These are phyloP conservation scores for Globisporangium viniferum DNA, from an alignment of 352 stramenopile species.

Conservation along the genomic window DNA sequence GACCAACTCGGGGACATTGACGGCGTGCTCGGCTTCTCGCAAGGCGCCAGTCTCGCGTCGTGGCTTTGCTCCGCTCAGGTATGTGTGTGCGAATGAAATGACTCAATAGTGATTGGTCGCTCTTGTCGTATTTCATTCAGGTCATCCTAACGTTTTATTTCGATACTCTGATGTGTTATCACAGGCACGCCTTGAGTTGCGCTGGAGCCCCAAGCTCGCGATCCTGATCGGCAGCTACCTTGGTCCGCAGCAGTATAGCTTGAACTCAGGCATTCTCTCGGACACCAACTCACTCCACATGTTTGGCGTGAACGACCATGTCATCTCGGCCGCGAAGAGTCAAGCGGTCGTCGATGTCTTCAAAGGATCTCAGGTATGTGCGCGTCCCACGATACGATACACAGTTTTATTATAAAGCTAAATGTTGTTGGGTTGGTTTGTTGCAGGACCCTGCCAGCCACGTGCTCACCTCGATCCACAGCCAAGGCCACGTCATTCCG, in stretches of 20 bases:
- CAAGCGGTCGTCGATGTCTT: slow-evolving; percentile 70
- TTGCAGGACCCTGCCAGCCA: slow-evolving; percentile 15
- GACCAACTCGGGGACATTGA: slow-evolving; percentile 60
- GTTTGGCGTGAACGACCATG: slow-evolving; percentile 78
- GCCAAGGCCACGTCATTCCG: slow-evolving; percentile 76
- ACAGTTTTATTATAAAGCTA: neutral
- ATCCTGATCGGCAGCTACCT: slow-evolving; percentile 79
- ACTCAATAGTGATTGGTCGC: neutral
- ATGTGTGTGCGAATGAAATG: neutral
- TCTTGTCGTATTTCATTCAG: neutral
- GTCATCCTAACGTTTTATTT: neutral
- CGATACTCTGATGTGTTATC: neutral
- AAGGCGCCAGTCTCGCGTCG: slow-evolving; percentile 71
- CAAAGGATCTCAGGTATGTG: slow-evolving; percentile 41
- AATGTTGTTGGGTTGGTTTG: neutral
- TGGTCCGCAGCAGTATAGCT: slow-evolving; percentile 48
- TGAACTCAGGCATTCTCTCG: slow-evolving; percentile 46
- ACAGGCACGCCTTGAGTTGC: slow-evolving; percentile 49
- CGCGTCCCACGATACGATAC: neutral
- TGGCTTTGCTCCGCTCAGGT: slow-evolving; percentile 79
- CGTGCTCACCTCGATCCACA: slow-evolving; percentile 62
- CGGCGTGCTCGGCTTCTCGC: slow-evolving; percentile 80
- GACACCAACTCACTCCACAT: slow-evolving; percentile 68
- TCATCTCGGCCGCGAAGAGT: slow-evolving; percentile 70
- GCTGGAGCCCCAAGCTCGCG: slow-evolving; percentile 65